Evolutionary conservation across 2,329 filamentous ascomycete species (phyloP).

Genomic region (Penicillium crustosum): DNA sequence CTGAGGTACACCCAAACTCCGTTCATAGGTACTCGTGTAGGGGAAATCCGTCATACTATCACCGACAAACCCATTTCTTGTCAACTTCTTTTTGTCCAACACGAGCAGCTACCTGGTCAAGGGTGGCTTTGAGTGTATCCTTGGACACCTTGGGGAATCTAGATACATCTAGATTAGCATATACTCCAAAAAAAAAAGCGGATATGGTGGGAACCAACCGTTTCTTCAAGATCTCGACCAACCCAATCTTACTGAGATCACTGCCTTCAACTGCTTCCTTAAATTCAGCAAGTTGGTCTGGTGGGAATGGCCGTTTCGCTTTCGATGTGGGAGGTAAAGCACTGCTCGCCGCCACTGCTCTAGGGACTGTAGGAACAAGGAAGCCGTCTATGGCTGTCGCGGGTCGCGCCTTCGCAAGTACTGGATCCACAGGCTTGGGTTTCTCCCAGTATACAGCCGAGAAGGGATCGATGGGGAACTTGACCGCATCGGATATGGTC

Average conservation of each 20-base stretch:
- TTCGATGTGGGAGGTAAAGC: constrained; percentile 23
- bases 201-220: constrained; percentile 44
- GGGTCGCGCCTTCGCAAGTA: constrained; percentile 17
- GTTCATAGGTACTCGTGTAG: constrained; percentile 4
- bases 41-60: constrained; percentile 8
- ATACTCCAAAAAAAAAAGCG: not conserved
- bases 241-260: constrained; percentile 69
- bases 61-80: constrained; percentile 62
- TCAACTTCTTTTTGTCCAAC: constrained; percentile 62
- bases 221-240: constrained; percentile 74
- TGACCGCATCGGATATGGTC: constrained; percentile 60
- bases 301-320: constrained; percentile 51
- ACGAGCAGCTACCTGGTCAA: constrained; percentile 65
- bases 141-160: constrained; percentile 70
- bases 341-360: constrained; percentile 13
- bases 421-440: constrained; percentile 28
- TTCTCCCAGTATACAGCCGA: constrained; percentile 74
- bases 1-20: constrained; percentile 2
- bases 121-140: constrained; percentile 68
- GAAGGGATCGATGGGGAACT: constrained; percentile 76
- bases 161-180: constrained; percentile 10
- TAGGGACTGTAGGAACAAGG: constrained; percentile 17
- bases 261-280: constrained; percentile 68
- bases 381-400: constrained; percentile 22
- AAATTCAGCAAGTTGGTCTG: constrained; percentile 64